phyloP scores from a whole-genome alignment of 306 rosid species.

The Parietaria judaica region DNA sequence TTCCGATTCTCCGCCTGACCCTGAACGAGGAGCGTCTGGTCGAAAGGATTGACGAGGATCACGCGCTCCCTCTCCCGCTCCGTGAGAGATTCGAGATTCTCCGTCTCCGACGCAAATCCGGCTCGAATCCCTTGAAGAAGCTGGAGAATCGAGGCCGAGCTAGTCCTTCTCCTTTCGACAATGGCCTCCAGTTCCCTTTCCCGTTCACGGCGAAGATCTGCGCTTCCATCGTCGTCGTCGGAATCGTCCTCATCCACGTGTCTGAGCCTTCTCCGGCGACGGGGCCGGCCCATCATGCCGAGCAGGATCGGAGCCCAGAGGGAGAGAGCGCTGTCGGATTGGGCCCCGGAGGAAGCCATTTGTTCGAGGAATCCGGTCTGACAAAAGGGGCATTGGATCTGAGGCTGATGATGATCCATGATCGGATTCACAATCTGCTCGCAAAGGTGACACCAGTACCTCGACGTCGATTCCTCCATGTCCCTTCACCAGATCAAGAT shows the following conservation, averaged over 20 bases:
- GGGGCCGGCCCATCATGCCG: conserved; percentile 67
- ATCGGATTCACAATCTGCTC: conserved; percentile 48
- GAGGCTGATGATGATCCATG: conserved; percentile 26
- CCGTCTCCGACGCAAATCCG: conserved; percentile 50
- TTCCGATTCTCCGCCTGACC: conserved; percentile 34
- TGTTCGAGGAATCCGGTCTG: conserved; percentile 59
- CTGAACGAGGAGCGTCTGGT: conserved; percentile 53
- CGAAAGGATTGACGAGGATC: conserved; percentile 53
- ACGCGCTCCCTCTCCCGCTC: conserved; percentile 47
- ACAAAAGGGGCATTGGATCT: conserved; percentile 63
- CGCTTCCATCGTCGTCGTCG: conserved; percentile 17
- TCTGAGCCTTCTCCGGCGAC: conserved; percentile 38
- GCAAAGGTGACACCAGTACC: conserved; percentile 70
- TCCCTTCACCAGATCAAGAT: neutral
- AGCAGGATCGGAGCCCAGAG: conserved; percentile 75
- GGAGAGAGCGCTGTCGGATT: conserved; percentile 54
- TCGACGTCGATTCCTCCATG: conserved; percentile 52
- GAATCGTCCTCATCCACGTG: conserved; percentile 33
- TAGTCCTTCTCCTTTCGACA: conserved; percentile 60
- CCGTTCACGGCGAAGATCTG: conserved; percentile 13
- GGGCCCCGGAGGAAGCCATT: conserved; percentile 31
- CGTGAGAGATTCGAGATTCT: conserved; percentile 33
- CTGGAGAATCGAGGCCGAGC: conserved; percentile 57
- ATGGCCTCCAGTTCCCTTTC: conserved; percentile 51
- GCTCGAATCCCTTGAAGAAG: conserved; percentile 69